Base-by-base conservation (phyloP, 257 asterid genomes). In the Misopates orontium region DNA sequence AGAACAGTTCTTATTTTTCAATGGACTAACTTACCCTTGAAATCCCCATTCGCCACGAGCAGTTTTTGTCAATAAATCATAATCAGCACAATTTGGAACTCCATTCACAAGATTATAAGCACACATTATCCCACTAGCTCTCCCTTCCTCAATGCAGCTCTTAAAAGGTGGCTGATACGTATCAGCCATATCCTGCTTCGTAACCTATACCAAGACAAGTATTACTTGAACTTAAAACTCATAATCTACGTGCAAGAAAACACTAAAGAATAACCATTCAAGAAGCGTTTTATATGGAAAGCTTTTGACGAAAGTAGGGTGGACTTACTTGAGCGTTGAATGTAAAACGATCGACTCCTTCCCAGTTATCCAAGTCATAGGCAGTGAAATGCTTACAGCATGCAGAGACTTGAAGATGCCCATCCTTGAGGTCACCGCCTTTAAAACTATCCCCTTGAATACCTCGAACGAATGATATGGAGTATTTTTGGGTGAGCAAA, bases 361-460 rank as follows among this genome's bases (percentile, higher is more conserved):
- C 75, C 95, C 96, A 88, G 0, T 80, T 71, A 48, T 88, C 96
- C 75, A 88, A 63, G 48, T 88, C 96, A 60, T 88, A 81, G 66
- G 94, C 94, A 40, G 95, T 79, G 68, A 86, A 71, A 71, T 88
- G 96, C 72, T 88, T 88, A 64, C 95, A 86, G 19, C 90, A 86
- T 4, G 96, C 89, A 1, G 96, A 88, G 50, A 90, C 88, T 60
- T 69, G 88, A 66, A 88, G 88, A 21, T 71, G 78, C 11, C 80
- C 83, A 22, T 79, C 68, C 18, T 21, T 62, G 11, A 82, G 85
- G 32, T 31, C 15, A 17, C 87, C 87, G 51, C 92, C 96, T 60
- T 83, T 68, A 50, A 78, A 83, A 31, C 76, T 76, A 28, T 89
- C 88, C 3, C 96, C 96, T 81, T 89, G 92, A 28, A 89, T 56